Percentiles rank a stretch among this genome's conserved stretches.
Evolutionary conservation across 306 rosid species (phyloP).

Genomic region (Amphicarpaea edgeworthii): DNA sequence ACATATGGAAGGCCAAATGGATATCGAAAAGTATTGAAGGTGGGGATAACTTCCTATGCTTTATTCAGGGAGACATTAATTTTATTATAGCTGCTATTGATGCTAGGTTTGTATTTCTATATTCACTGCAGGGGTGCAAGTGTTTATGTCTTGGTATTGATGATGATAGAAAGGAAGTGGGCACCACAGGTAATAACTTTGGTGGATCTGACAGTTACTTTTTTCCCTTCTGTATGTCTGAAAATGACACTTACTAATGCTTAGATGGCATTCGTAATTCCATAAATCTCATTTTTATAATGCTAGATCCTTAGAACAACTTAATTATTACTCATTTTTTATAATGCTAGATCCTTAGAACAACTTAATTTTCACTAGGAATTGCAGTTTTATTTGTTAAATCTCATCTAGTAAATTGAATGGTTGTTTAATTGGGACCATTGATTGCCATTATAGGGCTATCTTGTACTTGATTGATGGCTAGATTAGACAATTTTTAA

Average conservation of each 20-base stretch:
- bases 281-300: neutral
- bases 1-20: slow-evolving; percentile 91
- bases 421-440: slow-evolving; percentile 21
- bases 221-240: slow-evolving; percentile 21
- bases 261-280: slow-evolving; percentile 22
- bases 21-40: slow-evolving; percentile 89
- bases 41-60: slow-evolving; percentile 39
- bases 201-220: slow-evolving; percentile 10
- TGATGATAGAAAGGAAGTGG: slow-evolving; percentile 82
- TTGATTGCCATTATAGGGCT: neutral
- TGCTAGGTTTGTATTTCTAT: slow-evolving; percentile 49
- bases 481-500: neutral
- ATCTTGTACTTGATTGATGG: slow-evolving; percentile 32
- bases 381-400: slow-evolving; percentile 19
- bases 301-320: slow-evolving; percentile 8
- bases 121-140: slow-evolving; percentile 77
- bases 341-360: neutral
- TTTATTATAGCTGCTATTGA: slow-evolving; percentile 42
- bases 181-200: slow-evolving; percentile 79
- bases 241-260: slow-evolving; percentile 28
- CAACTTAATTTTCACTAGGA: neutral
- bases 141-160: slow-evolving; percentile 85
- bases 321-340: neutral
- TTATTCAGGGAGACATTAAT: slow-evolving; percentile 34
- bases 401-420: slow-evolving; percentile 1